Percentiles rank a stretch among this genome's conserved stretches.
Evolutionary conservation across 345 rosid genomes (phyloP).

Genomic region (Melaleuca alternifolia): DNA sequence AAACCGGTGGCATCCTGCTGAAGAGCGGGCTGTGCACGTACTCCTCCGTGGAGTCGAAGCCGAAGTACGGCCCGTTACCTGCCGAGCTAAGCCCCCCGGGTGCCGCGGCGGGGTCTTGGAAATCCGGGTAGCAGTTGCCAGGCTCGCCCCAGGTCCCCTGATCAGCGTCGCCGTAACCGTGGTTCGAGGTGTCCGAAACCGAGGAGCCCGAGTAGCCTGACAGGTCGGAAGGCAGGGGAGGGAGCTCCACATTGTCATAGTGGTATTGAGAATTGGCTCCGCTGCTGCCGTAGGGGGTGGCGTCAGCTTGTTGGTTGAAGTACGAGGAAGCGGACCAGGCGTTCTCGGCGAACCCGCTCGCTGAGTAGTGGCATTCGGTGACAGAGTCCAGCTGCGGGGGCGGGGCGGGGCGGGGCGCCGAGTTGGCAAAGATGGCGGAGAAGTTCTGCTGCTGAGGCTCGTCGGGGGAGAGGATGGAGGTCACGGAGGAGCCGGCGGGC

Average conservation of each 20-base stretch:
- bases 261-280: slow-evolving; percentile 9
- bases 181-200: slow-evolving; percentile 9
- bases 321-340: slow-evolving; percentile 1
- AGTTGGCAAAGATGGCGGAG: not conserved
- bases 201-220: slow-evolving; percentile 1
- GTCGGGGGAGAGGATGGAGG: slow-evolving; percentile 61
- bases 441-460: slow-evolving; percentile 3
- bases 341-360: not conserved
- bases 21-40: slow-evolving; percentile 79
- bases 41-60: slow-evolving; percentile 36
- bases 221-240: slow-evolving; percentile 38
- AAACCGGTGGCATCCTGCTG: slow-evolving; percentile 78
- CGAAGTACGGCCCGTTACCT: slow-evolving; percentile 15
- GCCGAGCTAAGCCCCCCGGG: slow-evolving; percentile 6
- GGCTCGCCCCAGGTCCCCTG: slow-evolving; percentile 8
- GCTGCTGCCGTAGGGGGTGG: not conserved
- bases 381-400: not conserved
- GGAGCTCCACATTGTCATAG: slow-evolving; percentile 30
- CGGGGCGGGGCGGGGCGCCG: not conserved
- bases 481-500: slow-evolving; percentile 69
- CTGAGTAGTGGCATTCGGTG: not conserved
- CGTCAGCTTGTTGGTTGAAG: not conserved
- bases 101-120: slow-evolving; percentile 9
- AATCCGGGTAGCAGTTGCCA: slow-evolving; percentile 2
- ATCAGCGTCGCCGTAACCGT: slow-evolving; percentile 1